Conservation (phyloP, 441 rosid species). For the Kokia cookei region DNA sequence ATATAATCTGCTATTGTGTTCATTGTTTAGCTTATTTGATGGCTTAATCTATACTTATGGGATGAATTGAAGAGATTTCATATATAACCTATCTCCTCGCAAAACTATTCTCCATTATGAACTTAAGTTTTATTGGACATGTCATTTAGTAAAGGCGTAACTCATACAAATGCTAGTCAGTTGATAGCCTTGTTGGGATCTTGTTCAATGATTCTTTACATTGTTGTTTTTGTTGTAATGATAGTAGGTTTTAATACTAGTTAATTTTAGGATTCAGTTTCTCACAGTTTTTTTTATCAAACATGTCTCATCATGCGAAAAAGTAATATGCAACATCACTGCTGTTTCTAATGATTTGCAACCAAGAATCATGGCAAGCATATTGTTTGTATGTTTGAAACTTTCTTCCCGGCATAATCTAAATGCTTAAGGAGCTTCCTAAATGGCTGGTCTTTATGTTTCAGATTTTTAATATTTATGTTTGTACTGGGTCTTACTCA, state of each 20-base stretch:
- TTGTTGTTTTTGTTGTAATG: neutral
- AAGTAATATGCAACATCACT: neutral
- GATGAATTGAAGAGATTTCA: neutral
- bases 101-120: neutral
- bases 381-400: neutral
- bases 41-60: neutral
- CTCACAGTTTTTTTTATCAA: neutral
- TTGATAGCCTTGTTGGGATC: neutral
- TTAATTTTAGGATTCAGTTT: neutral
- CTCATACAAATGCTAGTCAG: neutral
- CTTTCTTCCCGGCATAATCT: neutral
- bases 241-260: neutral
- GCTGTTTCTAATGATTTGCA: neutral
- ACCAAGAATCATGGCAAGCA: neutral
- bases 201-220: neutral
- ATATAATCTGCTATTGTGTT: neutral
- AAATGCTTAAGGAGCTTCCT: neutral
- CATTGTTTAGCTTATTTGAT: neutral
- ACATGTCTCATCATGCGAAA: neutral
- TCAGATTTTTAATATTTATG: neutral
- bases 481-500: neutral
- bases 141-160: neutral
- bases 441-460: neutral
- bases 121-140: neutral
- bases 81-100: neutral